Evolutionary conservation across 2,329 filamentous ascomycete species (phyloP), one percentile per base, ranked within the genome.

Genomic region (Penicillium expansum): DNA sequence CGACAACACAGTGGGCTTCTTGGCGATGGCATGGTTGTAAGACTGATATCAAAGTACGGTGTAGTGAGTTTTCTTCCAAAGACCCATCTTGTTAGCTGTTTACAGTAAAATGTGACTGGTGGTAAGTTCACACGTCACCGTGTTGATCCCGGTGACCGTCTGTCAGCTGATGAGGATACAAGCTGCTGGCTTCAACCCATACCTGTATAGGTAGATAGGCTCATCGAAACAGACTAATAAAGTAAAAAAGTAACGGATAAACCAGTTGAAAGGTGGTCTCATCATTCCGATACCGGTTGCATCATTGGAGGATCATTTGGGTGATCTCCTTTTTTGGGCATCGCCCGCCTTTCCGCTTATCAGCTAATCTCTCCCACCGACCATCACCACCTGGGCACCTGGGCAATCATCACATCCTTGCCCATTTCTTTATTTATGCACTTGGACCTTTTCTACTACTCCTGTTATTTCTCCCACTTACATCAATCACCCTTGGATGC

Each of bases 91-190:
- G n/a, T 22, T 22, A 22, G 24, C 16, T 18, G 22, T 20, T 14
- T 1, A 45, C 1, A 27, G 41, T 18, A 20, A 27, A 49, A 50
- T 43, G 30, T 43, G 52, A 43, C 45, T 22, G 29, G 20, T 45
- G 41, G 13, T 4, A 35, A 50, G 16, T 38, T 32, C 39, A 32
- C 39, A 55, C 53, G 48, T 55, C 53, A 55, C 53, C 24, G 67
- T 13, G 57, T 78, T 24, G 67, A 63, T 5, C 68, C 73, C 0
- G 77, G 76, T 51, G 74, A 76, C 16, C 62, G 76, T n/a, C 60
- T 29, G 64, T 44, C 52, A 50, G 52, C 32, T 55, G 52, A 55
- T 55, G 41, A 39, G 37, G 3, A 20, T 11, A 10, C 29, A 39
- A 48, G 14, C n/a, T 20, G 30, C 2, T 16, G n/a, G 24, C 11